Base-by-base conservation (phyloP, 2,329 filamentous ascomycete genomes). In the Neonectria faginata region DNA sequence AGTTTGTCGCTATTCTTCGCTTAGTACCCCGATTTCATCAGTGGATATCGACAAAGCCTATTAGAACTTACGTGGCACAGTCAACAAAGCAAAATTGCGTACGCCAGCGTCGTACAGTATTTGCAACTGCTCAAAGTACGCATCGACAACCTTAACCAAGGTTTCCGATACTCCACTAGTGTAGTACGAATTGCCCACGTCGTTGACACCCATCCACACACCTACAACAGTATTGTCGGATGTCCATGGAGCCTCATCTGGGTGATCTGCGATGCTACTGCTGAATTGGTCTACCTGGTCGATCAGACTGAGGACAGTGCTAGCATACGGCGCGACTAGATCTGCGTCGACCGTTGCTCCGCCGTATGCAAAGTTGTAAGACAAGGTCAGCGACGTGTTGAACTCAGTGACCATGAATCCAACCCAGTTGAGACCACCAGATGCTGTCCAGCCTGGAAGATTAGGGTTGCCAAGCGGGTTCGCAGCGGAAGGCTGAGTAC, bases 401-500 rank as follows among this genome's bases (percentile, higher is more conserved):
- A 84, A 80, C 54, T 80, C 78, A 4, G 78, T 79, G 0, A 83
- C 83, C 4, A 87, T 75, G 62, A 79, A 83, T 48, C 81, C 85
- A 36, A 86, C 78, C 84, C 84, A 87, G 69, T 87, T 86, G 22
- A 79, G 74, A 11, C 85, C 85, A 22, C 83, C 83, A 6, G 81
- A 77, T 0, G 83, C 80, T 22, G 85, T 86, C 67, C 76, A 83
- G 22, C 84, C 82, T 0, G 83, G 85, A 66, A 85, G 87, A 0
- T 79, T 66, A 0, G 89, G 89, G 70, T 91, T 91, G 0, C 89
- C 89, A 48, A 91, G 79, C 0, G 88, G 88, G 67, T 89, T 89
- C 1, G 79, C 74, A 2, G 79, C 67, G 8, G 80, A 84, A 1
- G 89, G 88, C 41, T 87, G 82, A 0, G 80, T 76, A 22, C 81